Evolutionary conservation across 352 stramenopile genomes (phyloP), one percentile per base, ranked within the genome.

Genomic region (Globisporangium mamillatum): DNA sequence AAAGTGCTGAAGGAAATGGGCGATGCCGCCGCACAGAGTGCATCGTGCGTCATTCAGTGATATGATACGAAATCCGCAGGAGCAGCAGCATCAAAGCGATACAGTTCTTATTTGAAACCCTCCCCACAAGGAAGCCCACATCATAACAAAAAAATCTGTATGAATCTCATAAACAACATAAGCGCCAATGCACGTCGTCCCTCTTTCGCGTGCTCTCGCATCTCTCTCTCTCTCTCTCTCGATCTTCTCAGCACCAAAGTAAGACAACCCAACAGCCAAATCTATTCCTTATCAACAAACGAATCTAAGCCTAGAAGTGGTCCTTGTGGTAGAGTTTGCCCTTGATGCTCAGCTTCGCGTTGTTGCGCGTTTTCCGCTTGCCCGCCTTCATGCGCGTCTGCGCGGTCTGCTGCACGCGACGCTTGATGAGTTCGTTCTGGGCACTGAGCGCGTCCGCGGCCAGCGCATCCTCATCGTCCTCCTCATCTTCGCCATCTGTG

Each of bases 1-100:
- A 97, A 97, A 77, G 88, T 93, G 55, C 76, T 97, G 68, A 97
- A 97, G 81, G 92, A 98, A 75, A 94, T 97, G 80, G 93, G 93
- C 29, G 93, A 98, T 67, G 88, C 89, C 14, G 86, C 88, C 24
- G 86, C 88, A 22, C 84, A 93, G 76, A 94, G 88, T 63, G 85
- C 88, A 64, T 93, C 86, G 59, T 95, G 88, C 86, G 73, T 81
- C 70, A 90, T 95, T 75, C 86, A 93, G 80, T 95, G 88, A 74
- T 66, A 60, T 25, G 25, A 24, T 36, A 46, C 4, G 29, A 32
- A 32, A 32, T 9, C 20, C 12, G 53, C 20, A 64, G 64, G n/a
- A 69, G 38, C 38, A 46, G 53, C 48, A 60, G 22, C 53, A 27
- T 18, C 46, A 52, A 48, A 32, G 38, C 27, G 59, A 32, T 48